Base-by-base conservation (phyloP, 1,284 basidiomycete genomes). In the Pyrrhoderma noxium region DNA sequence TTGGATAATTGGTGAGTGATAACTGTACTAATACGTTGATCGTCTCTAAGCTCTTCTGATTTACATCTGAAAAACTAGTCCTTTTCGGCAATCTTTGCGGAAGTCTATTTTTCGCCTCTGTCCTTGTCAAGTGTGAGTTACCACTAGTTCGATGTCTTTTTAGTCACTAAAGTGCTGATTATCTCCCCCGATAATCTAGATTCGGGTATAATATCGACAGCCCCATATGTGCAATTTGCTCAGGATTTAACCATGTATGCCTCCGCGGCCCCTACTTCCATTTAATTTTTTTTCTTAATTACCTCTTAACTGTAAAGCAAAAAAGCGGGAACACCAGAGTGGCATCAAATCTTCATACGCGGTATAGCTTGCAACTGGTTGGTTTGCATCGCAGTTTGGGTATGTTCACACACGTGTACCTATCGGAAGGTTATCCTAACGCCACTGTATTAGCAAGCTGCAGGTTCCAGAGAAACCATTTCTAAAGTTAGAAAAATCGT, bases 291-390 rank as follows among this genome's bases (percentile, higher is more conserved):
- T 31, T 31, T 31, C 11, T 31, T 5, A 31, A 31, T 31, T 5
- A 5, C 11, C 27, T 31, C 11, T n/a, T n/a, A n/a, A n/a, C n/a
- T n/a, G n/a, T n/a, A n/a, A 47, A 85, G 83, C 43, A 65, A 75
- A 46, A 86, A 85, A 61, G 82, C 81, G 0, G 67, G 68, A 1
- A 76, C 79, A 14, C 84, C 85, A 1, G 65, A 72, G 37, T 87
- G 83, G 82, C 72, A 85, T 61, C 77, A 89, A 62, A 82, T 89
- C 44, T 83, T 89, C 66, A 65, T 88, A 16, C 73, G 85, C 18
- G 86, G 84, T 0, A 85, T 89, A 56, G 86, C 77, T 3, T 89
- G 86, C 59, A 89, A 89, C 59, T 85, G 83, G 79, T 70, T 89
- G 2, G 87, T 89, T 34, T 84, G 76, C 57, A 67, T 87, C n/a